A percentile compares a stretch with the other conserved stretches of the same genome.
Conservation (phyloP, 1,284 basidiomycete species). For the Sporisorium scitamineum region DNA sequence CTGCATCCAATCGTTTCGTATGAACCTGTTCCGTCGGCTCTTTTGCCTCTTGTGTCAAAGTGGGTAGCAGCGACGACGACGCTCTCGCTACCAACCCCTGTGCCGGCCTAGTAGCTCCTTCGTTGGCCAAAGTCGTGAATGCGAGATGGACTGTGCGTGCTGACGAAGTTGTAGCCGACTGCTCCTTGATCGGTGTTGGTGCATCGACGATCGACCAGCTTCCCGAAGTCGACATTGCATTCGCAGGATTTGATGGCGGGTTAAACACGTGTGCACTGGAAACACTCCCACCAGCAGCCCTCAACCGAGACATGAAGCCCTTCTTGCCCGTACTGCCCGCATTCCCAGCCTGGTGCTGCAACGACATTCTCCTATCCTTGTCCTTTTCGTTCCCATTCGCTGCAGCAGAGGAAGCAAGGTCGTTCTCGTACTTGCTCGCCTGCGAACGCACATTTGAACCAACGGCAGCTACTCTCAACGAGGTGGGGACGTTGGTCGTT, state of each 20-base stretch:
- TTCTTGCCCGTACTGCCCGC: slow-evolving; percentile 14
- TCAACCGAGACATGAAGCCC: slow-evolving; percentile 41
- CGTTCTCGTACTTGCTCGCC: slow-evolving; percentile 34
- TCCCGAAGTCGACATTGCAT: slow-evolving; percentile 24
- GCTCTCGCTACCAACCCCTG: slow-evolving; percentile 12
- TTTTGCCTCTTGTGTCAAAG: not conserved
- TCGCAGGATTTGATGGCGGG: not conserved
- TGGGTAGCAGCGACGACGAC: slow-evolving; percentile 1
- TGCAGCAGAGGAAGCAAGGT: not conserved
- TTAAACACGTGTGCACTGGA: slow-evolving; percentile 17
- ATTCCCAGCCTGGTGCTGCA: slow-evolving; percentile 16
- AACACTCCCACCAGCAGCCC: slow-evolving; percentile 23
- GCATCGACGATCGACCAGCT: slow-evolving; percentile 38
- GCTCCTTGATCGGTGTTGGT: slow-evolving; percentile 23
- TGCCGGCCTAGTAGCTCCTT: slow-evolving; percentile 9
- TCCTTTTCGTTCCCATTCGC: slow-evolving; percentile 6
- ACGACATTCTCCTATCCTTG: slow-evolving; percentile 32
- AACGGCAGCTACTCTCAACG: not conserved
- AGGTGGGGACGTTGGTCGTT: slow-evolving; percentile 21
- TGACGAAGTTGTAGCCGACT: not conserved
- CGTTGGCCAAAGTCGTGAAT: slow-evolving; percentile 11
- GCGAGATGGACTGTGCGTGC: slow-evolving; percentile 16
- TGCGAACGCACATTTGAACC: slow-evolving; percentile 22
- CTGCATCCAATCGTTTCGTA: slow-evolving; percentile 8
- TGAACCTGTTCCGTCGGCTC: slow-evolving; percentile 10